Percentiles rank a stretch among this genome's conserved stretches.
Conservation (phyloP, 1,139 yeast genomes). For the Candida sp. region DNA sequence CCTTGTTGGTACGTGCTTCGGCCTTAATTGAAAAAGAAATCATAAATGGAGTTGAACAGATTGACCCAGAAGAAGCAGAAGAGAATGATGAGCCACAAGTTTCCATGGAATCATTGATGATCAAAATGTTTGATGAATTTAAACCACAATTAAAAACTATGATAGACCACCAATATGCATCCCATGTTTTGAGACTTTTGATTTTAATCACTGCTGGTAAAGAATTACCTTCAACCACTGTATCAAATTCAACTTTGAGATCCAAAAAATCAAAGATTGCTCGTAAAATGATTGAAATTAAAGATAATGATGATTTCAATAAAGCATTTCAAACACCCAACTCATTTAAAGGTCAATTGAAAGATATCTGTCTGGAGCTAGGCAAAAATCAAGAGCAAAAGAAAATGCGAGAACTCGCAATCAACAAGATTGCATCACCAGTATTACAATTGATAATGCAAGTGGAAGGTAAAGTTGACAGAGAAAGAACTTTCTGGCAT, state of each 20-base stretch:
- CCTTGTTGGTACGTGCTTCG: conserved; percentile 74
- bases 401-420: conserved; percentile 65
- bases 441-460: conserved; percentile 77
- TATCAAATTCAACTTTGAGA: conserved; percentile 72
- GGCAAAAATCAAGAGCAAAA: conserved; percentile 41
- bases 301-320: conserved; percentile 68
- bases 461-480: conserved; percentile 78
- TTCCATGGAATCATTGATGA: conserved; percentile 60
- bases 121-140: conserved; percentile 64
- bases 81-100: conserved; percentile 31
- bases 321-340: conserved; percentile 69
- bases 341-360: conserved; percentile 63
- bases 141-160: conserved; percentile 56
- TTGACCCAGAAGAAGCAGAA: conserved; percentile 25
- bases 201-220: conserved; percentile 74
- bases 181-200: conserved; percentile 78
- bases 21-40: conserved; percentile 72
- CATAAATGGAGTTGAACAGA: conserved; percentile 32
- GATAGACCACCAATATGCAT: conserved; percentile 77
- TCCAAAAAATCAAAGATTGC: conserved; percentile 88
- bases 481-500: conserved; percentile 68
- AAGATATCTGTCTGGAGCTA: conserved; percentile 36
- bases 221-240: conserved; percentile 73
- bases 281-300: conserved; percentile 87
- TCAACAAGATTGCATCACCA: conserved; percentile 83